Conservation (phyloP, 495 filamentous ascomycete species). For the Hypomontagnella monticulosa region DNA sequence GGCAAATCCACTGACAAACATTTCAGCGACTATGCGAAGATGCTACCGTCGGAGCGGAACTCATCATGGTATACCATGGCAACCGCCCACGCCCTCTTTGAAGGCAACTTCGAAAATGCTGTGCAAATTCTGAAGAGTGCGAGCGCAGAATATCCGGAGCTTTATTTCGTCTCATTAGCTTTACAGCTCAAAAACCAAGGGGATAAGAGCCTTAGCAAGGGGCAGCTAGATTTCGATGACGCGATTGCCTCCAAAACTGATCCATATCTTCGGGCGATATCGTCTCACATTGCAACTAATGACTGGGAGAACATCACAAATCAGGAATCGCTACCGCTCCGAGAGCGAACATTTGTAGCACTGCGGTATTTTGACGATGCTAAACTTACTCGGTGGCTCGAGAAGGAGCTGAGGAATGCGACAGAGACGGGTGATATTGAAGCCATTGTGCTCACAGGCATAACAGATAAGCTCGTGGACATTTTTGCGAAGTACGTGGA, state of each 20-base stretch:
- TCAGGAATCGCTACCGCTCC: slow-evolving; percentile 82
- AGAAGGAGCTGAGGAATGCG: slow-evolving; percentile 66
- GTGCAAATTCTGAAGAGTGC: slow-evolving; percentile 61
- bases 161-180: slow-evolving; percentile 63
- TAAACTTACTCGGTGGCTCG: slow-evolving; percentile 77
- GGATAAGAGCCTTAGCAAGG: slow-evolving; percentile 42
- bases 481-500: slow-evolving; percentile 88
- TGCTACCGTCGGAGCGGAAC: slow-evolving; percentile 63
- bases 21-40: slow-evolving; percentile 52
- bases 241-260: slow-evolving; percentile 66
- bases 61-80: slow-evolving; percentile 82
- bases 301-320: slow-evolving; percentile 86
- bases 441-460: slow-evolving; percentile 87
- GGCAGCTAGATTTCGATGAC: slow-evolving; percentile 58
- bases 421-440: slow-evolving; percentile 84
- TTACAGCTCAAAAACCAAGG: slow-evolving; percentile 59
- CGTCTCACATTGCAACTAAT: slow-evolving; percentile 89
- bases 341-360: slow-evolving; percentile 86
- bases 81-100: slow-evolving; percentile 79
- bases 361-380: slow-evolving; percentile 84
- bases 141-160: slow-evolving; percentile 57
- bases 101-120: slow-evolving; percentile 69
- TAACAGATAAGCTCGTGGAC: slow-evolving; percentile 79
- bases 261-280: slow-evolving; percentile 88
- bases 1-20: slow-evolving; percentile 68